Conservation (phyloP, 306 rosid genomes). For the Cicer pinnatifidum region DNA sequence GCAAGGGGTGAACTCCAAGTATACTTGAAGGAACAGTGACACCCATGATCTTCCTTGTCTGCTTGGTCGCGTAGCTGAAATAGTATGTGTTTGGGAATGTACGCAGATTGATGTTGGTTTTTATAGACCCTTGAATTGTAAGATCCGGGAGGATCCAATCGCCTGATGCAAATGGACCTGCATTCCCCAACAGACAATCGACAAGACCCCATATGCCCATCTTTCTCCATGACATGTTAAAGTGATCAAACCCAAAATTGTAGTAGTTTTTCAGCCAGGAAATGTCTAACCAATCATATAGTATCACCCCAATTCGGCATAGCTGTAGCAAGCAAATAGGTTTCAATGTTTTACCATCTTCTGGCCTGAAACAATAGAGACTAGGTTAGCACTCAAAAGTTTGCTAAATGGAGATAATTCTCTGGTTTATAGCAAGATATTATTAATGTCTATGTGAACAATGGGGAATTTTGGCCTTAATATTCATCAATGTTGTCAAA, state of each 20-base stretch:
- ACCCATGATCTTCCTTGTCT: conserved; percentile 77
- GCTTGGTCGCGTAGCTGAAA: conserved; percentile 93
- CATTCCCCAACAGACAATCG: conserved; percentile 74
- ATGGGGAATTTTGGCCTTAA: not conserved
- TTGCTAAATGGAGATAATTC: conserved; percentile 12
- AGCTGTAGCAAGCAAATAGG: conserved; percentile 76
- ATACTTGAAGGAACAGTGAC: conserved; percentile 82
- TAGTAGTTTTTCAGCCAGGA: conserved; percentile 84
- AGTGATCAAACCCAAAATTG: conserved; percentile 95
- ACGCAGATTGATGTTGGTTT: conserved; percentile 57
- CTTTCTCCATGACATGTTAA: conserved; percentile 79
- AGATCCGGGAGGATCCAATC: conserved; percentile 99
- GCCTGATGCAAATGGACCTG: conserved; percentile 88
- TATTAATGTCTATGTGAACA: not conserved
- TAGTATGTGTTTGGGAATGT: conserved; percentile 90
- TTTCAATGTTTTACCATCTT: conserved; percentile 84
- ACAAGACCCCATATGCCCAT: conserved; percentile 80
- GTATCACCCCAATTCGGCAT: conserved; percentile 83
- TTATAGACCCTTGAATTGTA: conserved; percentile 88
- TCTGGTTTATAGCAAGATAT: not conserved
- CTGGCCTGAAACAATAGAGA: conserved; percentile 66
- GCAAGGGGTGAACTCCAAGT: conserved; percentile 78
- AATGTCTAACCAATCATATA: conserved; percentile 93
- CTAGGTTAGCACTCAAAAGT: conserved; percentile 37
- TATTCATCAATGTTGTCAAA: too few species aligned